Base-by-base conservation (phyloP, 2,329 filamentous ascomycete species). In the Aspergillus calidoustus region DNA sequence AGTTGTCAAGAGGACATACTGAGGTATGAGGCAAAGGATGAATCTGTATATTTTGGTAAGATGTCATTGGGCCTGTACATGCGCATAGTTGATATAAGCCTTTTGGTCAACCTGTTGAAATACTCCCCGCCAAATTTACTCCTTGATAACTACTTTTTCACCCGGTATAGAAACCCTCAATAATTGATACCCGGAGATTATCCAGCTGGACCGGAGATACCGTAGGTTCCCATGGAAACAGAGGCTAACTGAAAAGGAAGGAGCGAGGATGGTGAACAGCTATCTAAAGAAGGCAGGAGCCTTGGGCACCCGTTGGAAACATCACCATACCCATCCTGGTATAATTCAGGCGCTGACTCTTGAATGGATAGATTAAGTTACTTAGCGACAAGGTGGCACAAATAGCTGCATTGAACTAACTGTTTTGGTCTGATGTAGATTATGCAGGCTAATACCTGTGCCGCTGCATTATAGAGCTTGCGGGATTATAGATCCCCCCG, bases 1-100 rank as follows among this genome's bases (percentile, higher is more conserved):
- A 74, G 89, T 93, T 52, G 90, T 93, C 71, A 88, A 91, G 79
- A 77, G 91, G 77, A 89, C 90, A 73, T 85, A 75, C 64, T 75
- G 62, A 62, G 31, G 8, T 13, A 41, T 15, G 34, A 15, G 34
- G 13, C 1, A 4, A 15, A 13, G 1, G 34, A 41, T 15, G 41
- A 15, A 9, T 55, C 31, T n/a, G 48, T 34, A 54, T 53, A 25
- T 17, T 46, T 46, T 52, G 17, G 52, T 57, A 1, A n/a, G 9
- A 15, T 25, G 46, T 22, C 13, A 25, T 25, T 23, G 13, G 19
- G 7, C 22, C 9, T 23, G 22, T 25, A 15, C 25, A 25, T 25
- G 22, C 23, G 19, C 11, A 41, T 15, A 15, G 34, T 41, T 41
- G 34, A 41, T 15, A 41, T 13, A 15, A 13, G 15, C 15, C 34